A percentile compares a stretch with the other conserved stretches of the same genome.
Conservation (phyloP, 192 early-diverging fungal genomes). For the Rhizophlyctis rosea region DNA sequence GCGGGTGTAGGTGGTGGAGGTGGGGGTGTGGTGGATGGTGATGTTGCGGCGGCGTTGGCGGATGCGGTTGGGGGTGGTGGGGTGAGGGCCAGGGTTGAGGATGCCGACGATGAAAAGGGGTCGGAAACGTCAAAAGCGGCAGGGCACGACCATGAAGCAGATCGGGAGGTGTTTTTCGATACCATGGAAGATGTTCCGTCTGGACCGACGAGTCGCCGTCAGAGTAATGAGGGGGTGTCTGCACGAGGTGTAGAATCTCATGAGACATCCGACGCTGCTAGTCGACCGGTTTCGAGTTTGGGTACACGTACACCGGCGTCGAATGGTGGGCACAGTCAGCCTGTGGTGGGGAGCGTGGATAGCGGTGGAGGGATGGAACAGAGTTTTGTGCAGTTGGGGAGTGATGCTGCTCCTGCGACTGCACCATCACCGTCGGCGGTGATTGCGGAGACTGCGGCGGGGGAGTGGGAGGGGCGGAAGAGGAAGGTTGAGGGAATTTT, state of each 20-base stretch:
- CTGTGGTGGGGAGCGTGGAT: background rate
- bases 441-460: background rate
- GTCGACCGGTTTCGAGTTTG: background rate
- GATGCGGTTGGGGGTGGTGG: background rate
- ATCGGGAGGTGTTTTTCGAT: conserved; percentile 43
- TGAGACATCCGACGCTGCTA: no score
- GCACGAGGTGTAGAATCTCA: no score
- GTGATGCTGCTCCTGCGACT: background rate
- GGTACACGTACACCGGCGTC: no score
- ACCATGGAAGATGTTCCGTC: conserved; percentile 11
- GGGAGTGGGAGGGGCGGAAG: background rate
- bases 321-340: background rate
- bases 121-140: no score
- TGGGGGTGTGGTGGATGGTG: background rate
- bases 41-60: conserved; percentile 4
- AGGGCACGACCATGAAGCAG: conserved; percentile 18
- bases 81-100: conserved; percentile 6
- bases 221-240: background rate
- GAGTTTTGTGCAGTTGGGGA: background rate
- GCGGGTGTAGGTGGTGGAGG: no score
- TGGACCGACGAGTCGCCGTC: background rate
- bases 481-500: conserved; percentile 18
- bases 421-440: no score
- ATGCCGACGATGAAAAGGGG: background rate
- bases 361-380: background rate